These are phyloP conservation scores for Penicillium palitans DNA, from an alignment of 2,329 filamentous ascomycete genomes.

Conservation along the genomic window DNA sequence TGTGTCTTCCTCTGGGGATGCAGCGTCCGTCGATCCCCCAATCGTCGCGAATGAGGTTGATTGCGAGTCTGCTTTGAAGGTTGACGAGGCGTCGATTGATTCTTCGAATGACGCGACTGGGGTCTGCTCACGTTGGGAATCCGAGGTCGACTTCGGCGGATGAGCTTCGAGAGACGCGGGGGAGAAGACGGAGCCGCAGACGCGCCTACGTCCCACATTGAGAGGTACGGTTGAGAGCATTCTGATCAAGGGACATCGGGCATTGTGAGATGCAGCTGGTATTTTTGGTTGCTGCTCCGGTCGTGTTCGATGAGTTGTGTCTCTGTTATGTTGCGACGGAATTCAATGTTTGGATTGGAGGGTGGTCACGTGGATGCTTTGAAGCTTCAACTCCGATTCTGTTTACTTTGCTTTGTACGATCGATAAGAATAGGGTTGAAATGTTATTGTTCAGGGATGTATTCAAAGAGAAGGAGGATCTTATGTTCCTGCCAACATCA, in stretches of 20 bases:
- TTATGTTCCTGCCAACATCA: not conserved
- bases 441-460: not conserved
- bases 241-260: constrained; percentile 12
- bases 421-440: not conserved
- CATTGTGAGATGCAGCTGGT: constrained; percentile 16
- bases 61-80: constrained; percentile 20
- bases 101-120: constrained; percentile 18
- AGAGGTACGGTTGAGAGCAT: constrained; percentile 32
- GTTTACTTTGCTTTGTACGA: not conserved
- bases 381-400: not conserved
- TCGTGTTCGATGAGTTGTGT: not conserved
- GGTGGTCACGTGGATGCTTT: not conserved
- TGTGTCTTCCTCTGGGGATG: constrained; percentile 32
- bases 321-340: not conserved
- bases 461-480: not conserved
- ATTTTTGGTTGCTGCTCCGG: not conserved
- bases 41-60: constrained; percentile 11
- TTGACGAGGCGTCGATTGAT: constrained; percentile 18
- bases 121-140: constrained; percentile 21
- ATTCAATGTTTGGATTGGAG: constrained; percentile 5
- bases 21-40: constrained; percentile 13
- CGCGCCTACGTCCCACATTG: constrained; percentile 38
- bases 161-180: constrained; percentile 37
- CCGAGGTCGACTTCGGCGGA: constrained; percentile 31
- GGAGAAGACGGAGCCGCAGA: constrained; percentile 48